A percentile compares a stretch with the other conserved stretches of the same genome.
These are phyloP conservation scores for Pholiota adiposa DNA, from an alignment of 1,284 basidiomycete genomes.

Conservation along the genomic window DNA sequence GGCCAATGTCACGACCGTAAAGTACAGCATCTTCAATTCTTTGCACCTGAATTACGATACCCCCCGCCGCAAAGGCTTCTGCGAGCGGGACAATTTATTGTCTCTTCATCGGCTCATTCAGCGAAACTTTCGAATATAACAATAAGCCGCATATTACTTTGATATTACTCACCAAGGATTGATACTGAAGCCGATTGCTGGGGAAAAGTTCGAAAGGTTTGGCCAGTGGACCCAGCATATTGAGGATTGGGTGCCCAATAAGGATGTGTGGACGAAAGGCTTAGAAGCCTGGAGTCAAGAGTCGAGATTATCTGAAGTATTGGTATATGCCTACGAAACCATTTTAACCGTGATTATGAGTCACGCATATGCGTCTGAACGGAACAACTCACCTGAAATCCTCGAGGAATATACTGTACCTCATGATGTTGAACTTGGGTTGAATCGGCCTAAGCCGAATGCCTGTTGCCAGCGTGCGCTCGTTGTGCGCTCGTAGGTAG, in stretches of 20 bases:
- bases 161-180: constrained; percentile 11
- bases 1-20: constrained; percentile 3
- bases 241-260: constrained; percentile 15
- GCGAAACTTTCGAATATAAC: constrained; percentile 10
- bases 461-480: too few species aligned
- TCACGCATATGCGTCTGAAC: too few species aligned
- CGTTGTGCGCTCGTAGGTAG: too few species aligned
- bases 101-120: constrained; percentile 15
- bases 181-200: constrained; percentile 7
- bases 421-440: too few species aligned
- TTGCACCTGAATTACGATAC: constrained; percentile 19
- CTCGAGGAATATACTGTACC: too few species aligned
- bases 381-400: too few species aligned
- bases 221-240: constrained; percentile 17
- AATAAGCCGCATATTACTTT: constrained; percentile 5
- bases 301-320: constrained; percentile 11
- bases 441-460: too few species aligned
- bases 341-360: too few species aligned
- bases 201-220: constrained; percentile 12
- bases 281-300: constrained; percentile 9
- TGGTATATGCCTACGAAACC: too few species aligned
- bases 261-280: constrained; percentile 18
- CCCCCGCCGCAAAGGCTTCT: not conserved
- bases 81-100: constrained; percentile 12
- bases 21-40: constrained; percentile 12